Base-by-base conservation (phyloP, 2,329 filamentous ascomycete species). In the Pseudogymnoascus sp. region DNA sequence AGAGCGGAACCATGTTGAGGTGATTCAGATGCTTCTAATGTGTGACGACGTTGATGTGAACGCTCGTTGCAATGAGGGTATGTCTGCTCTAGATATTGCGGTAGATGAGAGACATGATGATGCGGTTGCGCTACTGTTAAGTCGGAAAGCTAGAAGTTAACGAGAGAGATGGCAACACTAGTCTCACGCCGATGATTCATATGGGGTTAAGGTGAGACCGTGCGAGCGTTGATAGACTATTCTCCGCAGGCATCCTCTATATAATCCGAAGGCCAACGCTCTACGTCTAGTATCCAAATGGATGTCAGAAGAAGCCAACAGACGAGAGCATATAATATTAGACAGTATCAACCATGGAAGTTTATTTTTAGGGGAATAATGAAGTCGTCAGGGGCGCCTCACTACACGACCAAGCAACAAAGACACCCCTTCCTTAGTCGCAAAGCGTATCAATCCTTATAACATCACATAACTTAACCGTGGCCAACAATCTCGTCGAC, bases 271-370 rank as follows among this genome's bases (percentile, higher is more conserved):
- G 10, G 5, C 18, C 18, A 47, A 14, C 12, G 21, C 2, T 5
- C 42, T 47, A 6, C 18, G 5, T 21, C 53, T 14, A 18, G 53
- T 59, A 31, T 31, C 7, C 12, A 31, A 33, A 6, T 59, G 53
- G 14, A 21, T 35, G 18, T 33, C 28, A 12, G 60, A 59, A 8
- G 47, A 66, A 12, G 63, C 60, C 12, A 61, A 65, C 1, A 61
- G 62, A 11, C 37, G 7, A 6, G 76, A 72, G 74, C 14, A 71
- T 3, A 66, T 76, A 38, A 62, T 77, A 28, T 63, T 76, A 6
- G 74, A 77, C 42, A 75, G 71, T 59, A 71, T 70, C 40, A 71
- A 76, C 61, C 67, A 75, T 18, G 12, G 11, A 28, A 23, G 14
- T 23, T 4, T 10, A 11, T 23, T 28, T 53, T 53, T 16, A 5